Conservation (phyloP, 345 rosid species). For the Arabis alpina region DNA sequence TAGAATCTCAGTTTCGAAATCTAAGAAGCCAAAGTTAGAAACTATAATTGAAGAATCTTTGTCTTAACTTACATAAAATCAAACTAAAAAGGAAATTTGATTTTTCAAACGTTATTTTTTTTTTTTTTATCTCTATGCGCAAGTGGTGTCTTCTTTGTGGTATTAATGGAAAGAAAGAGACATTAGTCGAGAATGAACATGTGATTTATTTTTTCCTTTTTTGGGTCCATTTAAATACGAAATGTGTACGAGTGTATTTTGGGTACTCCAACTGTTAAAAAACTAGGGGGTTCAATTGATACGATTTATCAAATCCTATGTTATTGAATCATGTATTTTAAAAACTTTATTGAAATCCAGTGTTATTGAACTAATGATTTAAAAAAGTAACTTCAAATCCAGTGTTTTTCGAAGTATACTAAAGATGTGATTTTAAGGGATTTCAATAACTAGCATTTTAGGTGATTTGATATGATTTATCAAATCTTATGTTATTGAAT, state of each 20-base stretch:
- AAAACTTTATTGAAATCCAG: no score
- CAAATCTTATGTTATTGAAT: no score
- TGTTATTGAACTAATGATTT: no score
- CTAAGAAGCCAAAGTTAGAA: slow-evolving; percentile 81
- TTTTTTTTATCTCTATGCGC: neutral
- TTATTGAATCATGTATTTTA: no score
- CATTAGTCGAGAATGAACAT: slow-evolving; percentile 30
- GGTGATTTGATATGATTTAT: no score
- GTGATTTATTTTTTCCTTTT: neutral
- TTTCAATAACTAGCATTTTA: no score
- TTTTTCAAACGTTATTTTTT: neutral
- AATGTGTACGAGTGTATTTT: neutral
- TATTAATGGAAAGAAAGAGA: slow-evolving; percentile 41
- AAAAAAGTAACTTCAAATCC: no score
- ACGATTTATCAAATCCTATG: no score
- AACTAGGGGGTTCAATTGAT: no score
- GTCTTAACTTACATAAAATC: slow-evolving; percentile 19
- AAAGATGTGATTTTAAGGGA: no score
- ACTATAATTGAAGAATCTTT: slow-evolving; percentile 70
- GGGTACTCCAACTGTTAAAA: neutral
- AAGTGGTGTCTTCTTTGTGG: slow-evolving; percentile 39
- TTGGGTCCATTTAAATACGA: neutral
- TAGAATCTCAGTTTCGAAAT: slow-evolving; percentile 65
- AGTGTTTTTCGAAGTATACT: no score
- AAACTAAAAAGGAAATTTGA: neutral